A percentile compares a stretch with the other conserved stretches of the same genome.
phyloP scores from a whole-genome alignment of 2,329 filamentous ascomycete genomes.

The Exophiala lecanii-corni region DNA sequence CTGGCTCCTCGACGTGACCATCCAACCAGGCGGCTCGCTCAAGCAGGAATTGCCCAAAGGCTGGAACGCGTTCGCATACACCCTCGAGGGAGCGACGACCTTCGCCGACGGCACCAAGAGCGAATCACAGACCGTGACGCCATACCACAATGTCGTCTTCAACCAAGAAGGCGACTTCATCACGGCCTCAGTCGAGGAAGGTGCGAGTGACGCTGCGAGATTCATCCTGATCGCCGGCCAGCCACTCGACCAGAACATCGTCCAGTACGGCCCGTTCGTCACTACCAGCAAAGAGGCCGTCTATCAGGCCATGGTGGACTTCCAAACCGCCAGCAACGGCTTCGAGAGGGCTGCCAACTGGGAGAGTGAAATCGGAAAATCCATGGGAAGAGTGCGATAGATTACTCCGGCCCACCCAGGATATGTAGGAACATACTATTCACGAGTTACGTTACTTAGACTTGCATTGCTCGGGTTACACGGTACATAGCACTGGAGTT shows the following conservation, averaged over 20 bases:
- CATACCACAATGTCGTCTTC: slow-evolving; percentile 88
- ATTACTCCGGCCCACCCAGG: neutral
- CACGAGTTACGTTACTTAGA: too few relatives aligned
- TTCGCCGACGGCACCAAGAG: slow-evolving; percentile 41
- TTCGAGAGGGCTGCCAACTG: slow-evolving; percentile 76
- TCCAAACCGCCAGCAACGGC: slow-evolving; percentile 66
- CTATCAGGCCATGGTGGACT: slow-evolving; percentile 72
- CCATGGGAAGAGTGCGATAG: slow-evolving; percentile 45
- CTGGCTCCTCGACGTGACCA: slow-evolving; percentile 83
- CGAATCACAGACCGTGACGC: slow-evolving; percentile 51
- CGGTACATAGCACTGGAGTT: too few relatives aligned
- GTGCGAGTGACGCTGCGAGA: slow-evolving; percentile 52
- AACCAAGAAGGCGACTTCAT: slow-evolving; percentile 73
- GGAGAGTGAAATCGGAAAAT: slow-evolving; percentile 82
- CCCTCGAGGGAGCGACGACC: slow-evolving; percentile 65
- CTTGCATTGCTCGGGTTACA: too few relatives aligned
- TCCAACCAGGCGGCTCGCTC: slow-evolving; percentile 73
- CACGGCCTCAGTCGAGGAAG: slow-evolving; percentile 62
- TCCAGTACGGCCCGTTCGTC: slow-evolving; percentile 86
- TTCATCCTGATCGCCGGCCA: slow-evolving; percentile 70
- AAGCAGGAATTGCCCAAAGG: slow-evolving; percentile 69
- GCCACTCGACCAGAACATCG: slow-evolving; percentile 72
- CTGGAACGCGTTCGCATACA: slow-evolving; percentile 91
- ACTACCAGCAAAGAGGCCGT: slow-evolving; percentile 67
- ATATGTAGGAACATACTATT: neutral